These are phyloP conservation scores for Jackrogersella minutella DNA, from an alignment of 495 filamentous ascomycete species.

Conservation along the genomic window DNA sequence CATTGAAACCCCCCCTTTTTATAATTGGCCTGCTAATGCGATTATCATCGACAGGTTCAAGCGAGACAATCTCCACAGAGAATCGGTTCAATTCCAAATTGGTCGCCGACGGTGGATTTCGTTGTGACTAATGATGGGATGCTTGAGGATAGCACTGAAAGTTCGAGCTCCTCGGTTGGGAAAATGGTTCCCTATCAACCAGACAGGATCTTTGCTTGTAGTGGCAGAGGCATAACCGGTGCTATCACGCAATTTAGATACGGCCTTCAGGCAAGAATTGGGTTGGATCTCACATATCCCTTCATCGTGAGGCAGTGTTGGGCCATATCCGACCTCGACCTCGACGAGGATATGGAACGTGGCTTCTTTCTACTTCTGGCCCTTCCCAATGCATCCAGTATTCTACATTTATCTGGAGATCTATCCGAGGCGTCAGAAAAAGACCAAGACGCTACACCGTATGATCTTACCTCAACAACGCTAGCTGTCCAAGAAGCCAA, in stretches of 20 bases:
- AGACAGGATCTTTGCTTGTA: slow-evolving; percentile 66
- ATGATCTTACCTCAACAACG: slow-evolving; percentile 62
- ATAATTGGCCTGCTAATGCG: slow-evolving; percentile 29
- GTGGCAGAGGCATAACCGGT: slow-evolving; percentile 65
- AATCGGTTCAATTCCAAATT: slow-evolving; percentile 69
- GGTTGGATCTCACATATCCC: slow-evolving; percentile 58
- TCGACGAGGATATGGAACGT: slow-evolving; percentile 14
- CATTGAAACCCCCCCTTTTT: slow-evolving; percentile 7
- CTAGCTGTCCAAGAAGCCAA: slow-evolving; percentile 55
- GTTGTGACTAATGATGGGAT: slow-evolving; percentile 53
- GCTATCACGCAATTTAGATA: slow-evolving; percentile 74
- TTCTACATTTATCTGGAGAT: slow-evolving; percentile 51
- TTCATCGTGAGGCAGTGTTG: slow-evolving; percentile 54
- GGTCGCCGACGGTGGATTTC: slow-evolving; percentile 82
- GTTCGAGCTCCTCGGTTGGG: background rate
- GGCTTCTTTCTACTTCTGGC: slow-evolving; percentile 59
- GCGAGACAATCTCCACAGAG: slow-evolving; percentile 56
- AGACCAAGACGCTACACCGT: slow-evolving; percentile 52
- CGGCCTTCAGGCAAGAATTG: slow-evolving; percentile 73
- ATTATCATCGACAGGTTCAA: slow-evolving; percentile 40
- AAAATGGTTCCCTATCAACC: slow-evolving; percentile 37
- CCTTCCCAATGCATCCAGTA: slow-evolving; percentile 53
- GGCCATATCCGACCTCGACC: slow-evolving; percentile 49
- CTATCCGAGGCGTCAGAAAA: slow-evolving; percentile 45
- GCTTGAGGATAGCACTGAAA: slow-evolving; percentile 19